A percentile compares a stretch with the other conserved stretches of the same genome.
Evolutionary conservation across 1,284 basidiomycete species (phyloP).

Genomic region (Ustilago lituana): DNA sequence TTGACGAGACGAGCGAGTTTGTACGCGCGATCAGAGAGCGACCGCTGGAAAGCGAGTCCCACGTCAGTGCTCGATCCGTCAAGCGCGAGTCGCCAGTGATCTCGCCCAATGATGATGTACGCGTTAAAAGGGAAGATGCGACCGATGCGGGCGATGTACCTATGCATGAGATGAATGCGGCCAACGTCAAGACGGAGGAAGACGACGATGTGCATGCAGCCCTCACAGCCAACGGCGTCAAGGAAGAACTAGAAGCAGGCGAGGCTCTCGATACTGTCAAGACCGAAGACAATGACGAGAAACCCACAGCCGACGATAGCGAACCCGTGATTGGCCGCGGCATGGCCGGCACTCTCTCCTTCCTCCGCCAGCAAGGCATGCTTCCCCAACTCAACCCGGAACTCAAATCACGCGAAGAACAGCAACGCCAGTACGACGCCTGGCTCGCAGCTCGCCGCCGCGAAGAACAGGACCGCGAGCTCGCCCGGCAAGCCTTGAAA

Average conservation of each 20-base stretch:
- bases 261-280: slow-evolving; percentile 11
- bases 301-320: slow-evolving; percentile 3
- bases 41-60: slow-evolving; percentile 69
- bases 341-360: slow-evolving; percentile 85
- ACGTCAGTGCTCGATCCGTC: slow-evolving; percentile 7
- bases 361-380: slow-evolving; percentile 91
- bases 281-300: not conserved
- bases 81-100: slow-evolving; percentile 20
- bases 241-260: slow-evolving; percentile 70
- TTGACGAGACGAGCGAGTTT: slow-evolving; percentile 97
- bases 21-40: slow-evolving; percentile 81
- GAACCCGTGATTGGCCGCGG: slow-evolving; percentile 69
- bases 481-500: slow-evolving; percentile 73
- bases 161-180: slow-evolving; percentile 20
- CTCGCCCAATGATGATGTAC: slow-evolving; percentile 67
- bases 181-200: slow-evolving; percentile 71
- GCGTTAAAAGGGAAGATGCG: slow-evolving; percentile 67
- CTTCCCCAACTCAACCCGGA: slow-evolving; percentile 76
- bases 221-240: slow-evolving; percentile 68
- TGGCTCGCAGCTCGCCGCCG: slow-evolving; percentile 89
- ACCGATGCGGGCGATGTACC: slow-evolving; percentile 65
- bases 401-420: slow-evolving; percentile 79
- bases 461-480: slow-evolving; percentile 79
- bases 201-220: slow-evolving; percentile 40
- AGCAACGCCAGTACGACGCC: slow-evolving; percentile 84